Evolutionary conservation across 2,329 filamentous ascomycete species (phyloP).

Genomic region (Colletotrichum echinochloae): DNA sequence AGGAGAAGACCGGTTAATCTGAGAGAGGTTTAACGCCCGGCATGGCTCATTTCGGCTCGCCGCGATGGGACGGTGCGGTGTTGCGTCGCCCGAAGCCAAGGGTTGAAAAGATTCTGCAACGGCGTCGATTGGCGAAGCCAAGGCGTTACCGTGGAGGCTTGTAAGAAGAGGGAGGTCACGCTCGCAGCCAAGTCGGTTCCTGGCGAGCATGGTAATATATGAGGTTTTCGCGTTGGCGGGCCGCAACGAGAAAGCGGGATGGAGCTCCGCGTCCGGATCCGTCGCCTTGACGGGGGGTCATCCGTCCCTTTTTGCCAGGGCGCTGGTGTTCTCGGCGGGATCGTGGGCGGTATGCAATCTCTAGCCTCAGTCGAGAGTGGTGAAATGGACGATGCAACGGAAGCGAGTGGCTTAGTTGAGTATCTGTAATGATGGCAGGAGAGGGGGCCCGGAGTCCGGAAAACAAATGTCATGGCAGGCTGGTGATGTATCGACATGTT

Average conservation of each 20-base stretch:
- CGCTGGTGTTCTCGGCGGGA: not conserved
- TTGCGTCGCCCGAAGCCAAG: conserved; percentile 32
- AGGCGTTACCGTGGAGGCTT: not conserved
- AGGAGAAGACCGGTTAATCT: conserved; percentile 1
- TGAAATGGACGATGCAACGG: conserved; percentile 1
- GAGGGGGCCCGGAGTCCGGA: not conserved
- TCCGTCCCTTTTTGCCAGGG: not conserved
- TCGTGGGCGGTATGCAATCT: not conserved
- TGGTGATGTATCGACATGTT: not conserved
- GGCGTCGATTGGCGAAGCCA: conserved; percentile 14
- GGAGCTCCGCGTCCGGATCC: conserved; percentile 24
- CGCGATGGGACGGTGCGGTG: conserved; percentile 32
- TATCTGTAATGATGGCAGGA: not conserved
- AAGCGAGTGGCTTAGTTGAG: not conserved
- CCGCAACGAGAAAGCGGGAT: conserved; percentile 32
- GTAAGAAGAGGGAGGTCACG: conserved; percentile 19
- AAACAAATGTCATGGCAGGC: not conserved
- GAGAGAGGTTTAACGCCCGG: not conserved
- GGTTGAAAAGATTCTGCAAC: not conserved
- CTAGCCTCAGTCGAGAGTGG: not conserved
- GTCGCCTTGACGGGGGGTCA: conserved; percentile 7
- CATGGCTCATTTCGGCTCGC: conserved; percentile 23
- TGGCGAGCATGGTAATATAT: conserved; percentile 10
- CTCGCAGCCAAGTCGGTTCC: not conserved
- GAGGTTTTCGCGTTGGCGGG: conserved; percentile 16